Evolutionary conservation across 495 filamentous ascomycete species (phyloP).

Genomic region (Penicillium chermesinum): DNA sequence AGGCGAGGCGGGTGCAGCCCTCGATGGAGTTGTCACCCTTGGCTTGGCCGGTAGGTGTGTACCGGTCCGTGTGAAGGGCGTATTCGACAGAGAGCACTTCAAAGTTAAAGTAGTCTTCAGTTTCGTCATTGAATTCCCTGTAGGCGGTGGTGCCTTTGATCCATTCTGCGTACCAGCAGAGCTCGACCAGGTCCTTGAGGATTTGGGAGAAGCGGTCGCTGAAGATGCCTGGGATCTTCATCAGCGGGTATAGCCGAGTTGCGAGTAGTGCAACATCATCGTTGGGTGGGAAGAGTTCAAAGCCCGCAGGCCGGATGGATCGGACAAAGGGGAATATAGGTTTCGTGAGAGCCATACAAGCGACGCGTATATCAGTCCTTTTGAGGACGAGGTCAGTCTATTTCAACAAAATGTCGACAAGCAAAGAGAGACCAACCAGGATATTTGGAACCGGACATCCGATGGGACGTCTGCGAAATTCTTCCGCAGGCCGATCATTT

Average conservation of each 20-base stretch:
- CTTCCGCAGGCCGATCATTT: conserved; percentile 43
- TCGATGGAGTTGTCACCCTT: conserved; percentile 48
- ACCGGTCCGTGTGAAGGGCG: conserved; percentile 41
- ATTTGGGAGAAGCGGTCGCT: conserved; percentile 27
- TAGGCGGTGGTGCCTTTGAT: conserved; percentile 30
- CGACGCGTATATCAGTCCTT: conserved; percentile 46
- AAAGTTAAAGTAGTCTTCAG: conserved; percentile 44
- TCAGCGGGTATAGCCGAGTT: conserved; percentile 33
- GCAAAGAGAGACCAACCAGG: conserved; percentile 30
- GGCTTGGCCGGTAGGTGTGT: conserved; percentile 56
- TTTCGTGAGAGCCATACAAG: conserved; percentile 41
- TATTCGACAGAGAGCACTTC: conserved; percentile 44
- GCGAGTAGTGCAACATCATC: conserved; percentile 33
- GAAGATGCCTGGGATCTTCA: conserved; percentile 39
- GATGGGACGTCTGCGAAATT: conserved; percentile 39
- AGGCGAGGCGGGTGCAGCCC: conserved; percentile 39
- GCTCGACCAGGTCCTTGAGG: conserved; percentile 37
- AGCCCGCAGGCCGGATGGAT: conserved; percentile 31
- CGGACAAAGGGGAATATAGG: conserved; percentile 46
- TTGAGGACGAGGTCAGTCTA: background rate
- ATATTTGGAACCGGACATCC: conserved; percentile 42
- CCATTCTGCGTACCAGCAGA: conserved; percentile 42
- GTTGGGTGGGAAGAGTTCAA: conserved; percentile 30
- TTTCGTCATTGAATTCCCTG: conserved; percentile 35
- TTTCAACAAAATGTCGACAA: background rate